A percentile compares a stretch with the other conserved stretches of the same genome.
Conservation (phyloP, 495 filamentous ascomycete species). For the Penicillium waksmanii region DNA sequence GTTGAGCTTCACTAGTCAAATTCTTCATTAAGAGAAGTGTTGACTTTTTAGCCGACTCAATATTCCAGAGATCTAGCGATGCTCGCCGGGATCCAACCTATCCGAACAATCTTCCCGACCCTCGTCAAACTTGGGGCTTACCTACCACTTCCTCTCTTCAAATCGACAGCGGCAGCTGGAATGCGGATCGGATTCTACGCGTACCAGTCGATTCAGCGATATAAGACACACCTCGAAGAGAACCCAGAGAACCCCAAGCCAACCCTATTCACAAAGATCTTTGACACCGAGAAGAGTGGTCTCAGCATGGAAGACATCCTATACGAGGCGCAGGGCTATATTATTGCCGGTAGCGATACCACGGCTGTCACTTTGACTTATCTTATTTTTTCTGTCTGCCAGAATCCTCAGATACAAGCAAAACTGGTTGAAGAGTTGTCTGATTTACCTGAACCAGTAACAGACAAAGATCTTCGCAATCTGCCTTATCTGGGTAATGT, state of each 20-base stretch:
- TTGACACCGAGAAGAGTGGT: too few relatives aligned
- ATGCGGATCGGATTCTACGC: too few relatives aligned
- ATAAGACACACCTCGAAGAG: too few relatives aligned
- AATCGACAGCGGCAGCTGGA: too few relatives aligned
- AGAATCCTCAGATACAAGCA: constrained; percentile 1
- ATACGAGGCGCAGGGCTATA: constrained; percentile 23
- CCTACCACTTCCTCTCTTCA: too few relatives aligned
- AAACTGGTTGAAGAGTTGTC: constrained; percentile 29
- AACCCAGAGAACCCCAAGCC: too few relatives aligned
- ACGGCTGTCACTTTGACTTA: constrained; percentile 42
- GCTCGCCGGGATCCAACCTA: constrained; percentile 28
- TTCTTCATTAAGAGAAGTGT: background rate
- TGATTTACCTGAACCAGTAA: constrained; percentile 16
- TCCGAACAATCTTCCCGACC: constrained; percentile 41
- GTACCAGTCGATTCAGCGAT: too few relatives aligned
- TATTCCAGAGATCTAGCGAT: constrained; percentile 43
- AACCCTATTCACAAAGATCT: too few relatives aligned
- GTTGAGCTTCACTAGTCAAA: background rate
- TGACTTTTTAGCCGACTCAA: constrained; percentile 36
- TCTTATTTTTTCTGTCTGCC: constrained; percentile 34
- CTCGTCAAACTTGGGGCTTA: constrained; percentile 25
- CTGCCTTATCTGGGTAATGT: constrained; percentile 49
- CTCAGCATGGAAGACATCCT: background rate
- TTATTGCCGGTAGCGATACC: constrained; percentile 50
- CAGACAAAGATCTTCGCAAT: constrained; percentile 34